Evolutionary conservation across 257 asterid species (phyloP).

Genomic region (Fraxinus pennsylvanica): DNA sequence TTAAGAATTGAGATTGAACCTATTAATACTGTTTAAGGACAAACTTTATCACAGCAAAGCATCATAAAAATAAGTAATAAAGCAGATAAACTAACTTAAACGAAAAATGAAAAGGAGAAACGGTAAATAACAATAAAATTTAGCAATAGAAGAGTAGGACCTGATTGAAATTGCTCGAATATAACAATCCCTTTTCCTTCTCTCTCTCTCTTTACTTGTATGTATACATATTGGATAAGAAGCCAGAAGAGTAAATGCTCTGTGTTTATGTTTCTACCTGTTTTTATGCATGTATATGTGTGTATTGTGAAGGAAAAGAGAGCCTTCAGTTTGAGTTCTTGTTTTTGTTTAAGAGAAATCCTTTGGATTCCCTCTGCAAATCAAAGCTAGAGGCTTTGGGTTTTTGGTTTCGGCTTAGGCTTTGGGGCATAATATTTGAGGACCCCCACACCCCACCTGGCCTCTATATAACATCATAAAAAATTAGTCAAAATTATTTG

Average conservation of each 20-base stretch:
- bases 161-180: constrained; percentile 43
- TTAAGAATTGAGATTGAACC: constrained; percentile 23
- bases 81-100: constrained; percentile 20
- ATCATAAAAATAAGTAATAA: constrained; percentile 13
- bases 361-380: constrained; percentile 68
- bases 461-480: no score
- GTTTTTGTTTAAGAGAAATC: constrained; percentile 37
- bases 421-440: constrained; percentile 61
- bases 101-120: not conserved
- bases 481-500: not conserved
- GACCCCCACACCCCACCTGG: constrained; percentile 18
- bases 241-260: constrained; percentile 18
- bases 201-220: constrained; percentile 33
- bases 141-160: constrained; percentile 31
- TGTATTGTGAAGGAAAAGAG: constrained; percentile 14
- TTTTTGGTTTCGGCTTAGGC: constrained; percentile 30
- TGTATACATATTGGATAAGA: constrained; percentile 39
- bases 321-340: constrained; percentile 43
- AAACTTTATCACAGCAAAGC: constrained; percentile 19
- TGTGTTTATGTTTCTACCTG: constrained; percentile 14
- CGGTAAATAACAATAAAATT: constrained; percentile 17
- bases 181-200: constrained; percentile 34
- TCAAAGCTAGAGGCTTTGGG: constrained; percentile 61
- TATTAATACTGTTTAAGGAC: constrained; percentile 22
- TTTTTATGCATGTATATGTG: constrained; percentile 24